phyloP scores from a whole-genome alignment of 2,329 filamentous ascomycete genomes.

The Cladosporium sp. region DNA sequence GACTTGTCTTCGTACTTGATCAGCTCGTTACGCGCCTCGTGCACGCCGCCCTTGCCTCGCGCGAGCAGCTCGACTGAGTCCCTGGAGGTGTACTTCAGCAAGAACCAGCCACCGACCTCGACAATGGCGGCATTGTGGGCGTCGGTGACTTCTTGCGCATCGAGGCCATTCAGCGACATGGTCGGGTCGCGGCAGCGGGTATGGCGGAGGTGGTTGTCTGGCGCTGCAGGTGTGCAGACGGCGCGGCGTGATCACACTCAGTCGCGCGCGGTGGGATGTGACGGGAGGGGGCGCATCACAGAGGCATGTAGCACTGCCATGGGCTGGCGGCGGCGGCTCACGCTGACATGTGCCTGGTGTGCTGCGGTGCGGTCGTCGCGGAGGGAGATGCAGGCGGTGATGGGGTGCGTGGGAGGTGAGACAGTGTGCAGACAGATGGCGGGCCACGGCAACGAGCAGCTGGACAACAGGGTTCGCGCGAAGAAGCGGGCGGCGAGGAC shows the following conservation, averaged over 20 bases:
- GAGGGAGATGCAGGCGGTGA: not conserved
- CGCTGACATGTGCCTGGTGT: not conserved
- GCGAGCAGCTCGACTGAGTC: slow-evolving; percentile 78
- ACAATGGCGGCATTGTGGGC: slow-evolving; percentile 72
- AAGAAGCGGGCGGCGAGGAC: not conserved
- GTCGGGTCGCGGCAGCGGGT: slow-evolving; percentile 14
- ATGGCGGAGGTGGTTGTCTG: slow-evolving; percentile 10
- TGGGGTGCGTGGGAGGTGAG: not conserved
- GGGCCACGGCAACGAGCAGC: not conserved
- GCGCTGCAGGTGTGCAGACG: slow-evolving; percentile 14
- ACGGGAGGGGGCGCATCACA: slow-evolving; percentile 5
- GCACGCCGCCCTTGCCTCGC: slow-evolving; percentile 72
- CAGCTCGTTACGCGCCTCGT: slow-evolving; percentile 74
- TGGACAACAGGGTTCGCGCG: not conserved
- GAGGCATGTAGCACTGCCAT: not conserved
- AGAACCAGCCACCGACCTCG: slow-evolving; percentile 94
- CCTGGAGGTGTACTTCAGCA: slow-evolving; percentile 82
- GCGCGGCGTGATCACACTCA: not conserved
- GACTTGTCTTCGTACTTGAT: slow-evolving; percentile 74
- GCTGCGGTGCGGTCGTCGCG: no score
- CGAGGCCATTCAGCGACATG: slow-evolving; percentile 97
- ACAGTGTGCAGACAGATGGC: not conserved
- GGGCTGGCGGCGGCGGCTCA: not conserved
- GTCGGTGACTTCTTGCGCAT: slow-evolving; percentile 72
- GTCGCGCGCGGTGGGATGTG: not conserved